A percentile compares a stretch with the other conserved stretches of the same genome.
phyloP scores from a whole-genome alignment of 2,329 filamentous ascomycete species.

The Penicillium sp. region DNA sequence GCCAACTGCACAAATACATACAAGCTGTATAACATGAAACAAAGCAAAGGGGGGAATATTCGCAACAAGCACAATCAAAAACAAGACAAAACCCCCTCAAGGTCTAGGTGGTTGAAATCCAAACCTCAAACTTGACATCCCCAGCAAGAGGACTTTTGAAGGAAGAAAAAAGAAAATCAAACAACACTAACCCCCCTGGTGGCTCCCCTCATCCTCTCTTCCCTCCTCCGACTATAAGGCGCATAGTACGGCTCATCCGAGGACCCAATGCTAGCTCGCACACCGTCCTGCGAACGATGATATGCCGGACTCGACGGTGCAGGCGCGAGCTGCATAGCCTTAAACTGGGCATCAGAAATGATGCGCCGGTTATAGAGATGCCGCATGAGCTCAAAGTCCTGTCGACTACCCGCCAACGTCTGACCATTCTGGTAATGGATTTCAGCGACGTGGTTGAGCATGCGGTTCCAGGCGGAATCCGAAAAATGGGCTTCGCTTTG shows the following conservation, averaged over 20 bases:
- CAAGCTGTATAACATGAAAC: constrained; percentile 9
- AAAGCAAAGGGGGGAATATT: constrained; percentile 18
- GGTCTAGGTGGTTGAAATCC: neutral
- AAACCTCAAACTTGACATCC: neutral
- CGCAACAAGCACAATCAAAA: neutral
- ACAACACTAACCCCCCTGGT: constrained; percentile 35
- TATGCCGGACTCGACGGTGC: constrained; percentile 38
- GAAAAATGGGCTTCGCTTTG: neutral
- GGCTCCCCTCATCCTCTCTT: constrained; percentile 39
- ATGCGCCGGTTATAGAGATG: constrained; percentile 45
- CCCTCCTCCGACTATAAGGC: constrained; percentile 40
- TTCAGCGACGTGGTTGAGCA: constrained; percentile 45
- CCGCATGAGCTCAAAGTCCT: constrained; percentile 48
- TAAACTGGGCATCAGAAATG: constrained; percentile 46
- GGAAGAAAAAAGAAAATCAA: constrained; percentile 12
- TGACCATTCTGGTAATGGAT: constrained; percentile 44
- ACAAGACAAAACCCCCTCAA: constrained; percentile 1
- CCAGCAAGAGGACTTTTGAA: neutral
- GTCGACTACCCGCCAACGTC: constrained; percentile 40
- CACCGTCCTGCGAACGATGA: constrained; percentile 37
- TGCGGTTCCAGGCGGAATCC: constrained; percentile 40
- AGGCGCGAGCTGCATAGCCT: constrained; percentile 43
- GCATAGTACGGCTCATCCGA: constrained; percentile 43
- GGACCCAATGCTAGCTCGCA: constrained; percentile 38
- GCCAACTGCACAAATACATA: neutral